Percentiles rank a stretch among this genome's conserved stretches.
phyloP scores from a whole-genome alignment of 257 asterid species.

The Solanum infundibuliforme region DNA sequence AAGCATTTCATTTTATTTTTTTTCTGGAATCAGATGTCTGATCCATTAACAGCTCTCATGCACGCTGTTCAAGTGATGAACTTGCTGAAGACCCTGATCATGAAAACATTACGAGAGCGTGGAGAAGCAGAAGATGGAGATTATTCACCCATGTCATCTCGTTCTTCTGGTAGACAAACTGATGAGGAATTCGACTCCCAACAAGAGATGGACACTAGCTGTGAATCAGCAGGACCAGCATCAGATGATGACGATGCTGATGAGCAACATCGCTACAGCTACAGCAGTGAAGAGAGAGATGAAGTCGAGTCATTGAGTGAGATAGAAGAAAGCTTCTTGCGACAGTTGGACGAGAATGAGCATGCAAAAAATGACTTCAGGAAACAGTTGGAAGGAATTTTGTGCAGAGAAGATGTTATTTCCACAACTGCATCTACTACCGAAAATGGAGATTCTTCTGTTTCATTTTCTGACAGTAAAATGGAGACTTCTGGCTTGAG shows the following conservation, averaged over 20 bases:
- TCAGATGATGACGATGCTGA: constrained; percentile 39
- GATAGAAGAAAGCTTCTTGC: constrained; percentile 64
- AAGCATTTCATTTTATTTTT: not conserved
- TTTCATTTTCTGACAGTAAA: constrained; percentile 34
- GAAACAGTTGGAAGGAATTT: constrained; percentile 63
- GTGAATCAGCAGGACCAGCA: constrained; percentile 46
- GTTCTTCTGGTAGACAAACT: constrained; percentile 36
- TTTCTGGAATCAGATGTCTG: constrained; percentile 62
- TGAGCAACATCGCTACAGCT: constrained; percentile 24
- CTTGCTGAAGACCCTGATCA: constrained; percentile 75
- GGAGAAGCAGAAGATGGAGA: constrained; percentile 45
- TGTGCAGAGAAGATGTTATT: constrained; percentile 35
- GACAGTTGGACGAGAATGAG: constrained; percentile 64
- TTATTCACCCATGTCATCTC: constrained; percentile 57
- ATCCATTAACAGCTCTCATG: constrained; percentile 95
- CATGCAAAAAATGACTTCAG: constrained; percentile 70
- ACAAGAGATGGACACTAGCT: constrained; percentile 66
- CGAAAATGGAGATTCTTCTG: constrained; percentile 26
- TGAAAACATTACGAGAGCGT: constrained; percentile 62
- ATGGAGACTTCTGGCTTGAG: constrained; percentile 37
- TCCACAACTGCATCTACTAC: constrained; percentile 35
- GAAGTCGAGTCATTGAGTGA: constrained; percentile 66
- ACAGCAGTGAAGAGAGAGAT: constrained; percentile 40
- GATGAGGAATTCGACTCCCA: constrained; percentile 59
- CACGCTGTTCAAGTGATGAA: constrained; percentile 99